Conservation (phyloP, 2,329 filamentous ascomycete species). For the Ophiostoma novo-ulmi region DNA sequence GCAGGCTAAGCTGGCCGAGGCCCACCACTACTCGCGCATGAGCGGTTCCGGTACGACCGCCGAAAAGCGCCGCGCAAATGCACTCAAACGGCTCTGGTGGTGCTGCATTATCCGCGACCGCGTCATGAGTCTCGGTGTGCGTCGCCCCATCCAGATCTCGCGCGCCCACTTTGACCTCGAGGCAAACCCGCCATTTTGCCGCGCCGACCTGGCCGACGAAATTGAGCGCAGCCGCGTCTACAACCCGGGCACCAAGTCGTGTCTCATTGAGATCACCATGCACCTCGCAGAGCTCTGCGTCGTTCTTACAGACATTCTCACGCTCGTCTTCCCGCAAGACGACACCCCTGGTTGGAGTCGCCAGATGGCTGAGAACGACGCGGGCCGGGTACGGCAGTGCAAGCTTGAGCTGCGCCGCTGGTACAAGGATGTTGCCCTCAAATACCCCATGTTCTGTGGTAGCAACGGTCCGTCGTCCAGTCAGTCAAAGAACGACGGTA, state of each 20-base stretch:
- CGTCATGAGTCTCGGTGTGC: conserved; percentile 45
- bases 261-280: conserved; percentile 25
- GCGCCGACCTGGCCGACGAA: conserved; percentile 44
- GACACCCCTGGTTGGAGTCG: conserved; percentile 27
- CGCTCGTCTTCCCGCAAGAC: conserved; percentile 27
- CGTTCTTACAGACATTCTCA: conserved; percentile 26
- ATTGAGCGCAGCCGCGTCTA: conserved; percentile 32
- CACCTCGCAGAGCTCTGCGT: conserved; percentile 26
- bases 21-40: conserved; percentile 26
- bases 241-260: conserved; percentile 28
- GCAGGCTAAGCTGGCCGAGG: conserved; percentile 27
- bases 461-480: not conserved
- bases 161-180: conserved; percentile 44
- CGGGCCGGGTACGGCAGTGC: conserved; percentile 24
- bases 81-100: conserved; percentile 51
- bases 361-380: conserved; percentile 20
- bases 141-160: conserved; percentile 48
- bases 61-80: conserved; percentile 18
- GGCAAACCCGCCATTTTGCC: conserved; percentile 31
- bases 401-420: conserved; percentile 26
- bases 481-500: not conserved
- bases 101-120: conserved; percentile 50
- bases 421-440: conserved; percentile 23
- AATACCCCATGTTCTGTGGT: conserved; percentile 21
- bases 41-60: conserved; percentile 30